Base-by-base conservation (phyloP, 768 basidiomycete genomes). In the Rhodotorula kratochvilovae region DNA sequence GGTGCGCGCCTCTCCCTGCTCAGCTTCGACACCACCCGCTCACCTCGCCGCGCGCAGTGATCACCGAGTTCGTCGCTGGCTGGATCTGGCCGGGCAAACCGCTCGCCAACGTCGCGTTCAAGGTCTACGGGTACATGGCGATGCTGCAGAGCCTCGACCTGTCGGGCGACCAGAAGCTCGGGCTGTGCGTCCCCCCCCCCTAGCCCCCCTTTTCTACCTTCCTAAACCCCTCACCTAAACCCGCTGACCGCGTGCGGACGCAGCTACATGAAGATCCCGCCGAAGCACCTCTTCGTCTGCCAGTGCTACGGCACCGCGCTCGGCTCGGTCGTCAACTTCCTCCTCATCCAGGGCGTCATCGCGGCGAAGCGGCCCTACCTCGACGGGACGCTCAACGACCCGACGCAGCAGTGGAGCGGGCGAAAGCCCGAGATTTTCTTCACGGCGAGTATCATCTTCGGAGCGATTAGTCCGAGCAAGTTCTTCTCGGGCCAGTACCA, bases 401-500 rank as follows among this genome's bases (percentile, higher is more conserved):
- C 76, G 31, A 74, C 73, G 12, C 67, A 76, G 5, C 79, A 78
- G 62, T 79, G 76, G 75, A 71, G 62, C 1, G 79, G 78, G 2
- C 39, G 76, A 5, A 57, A 63, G 2, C 76, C 76, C 17, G 69
- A 74, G 66, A 73, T 73, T 61, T 66, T 74, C 66, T 66, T 67
- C 53, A 61, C 46, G 11, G 77, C 79, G 27, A 54, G 29, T 16
- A 65, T 69, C 25, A 70, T 76, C 36, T 74, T 65, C 29, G 76
- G 70, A 1, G 27, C 42, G 27, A 39, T 33, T 17, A 35, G 63
- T 70, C 74, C 60, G 1, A 59, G 45, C 45, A 45, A 53, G 21
- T 80, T 80, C 74, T 80, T 80, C 64, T 46, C 54, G 1, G 79
- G 77, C 29, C 72, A 78, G 59, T 80, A 80, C 65, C 42, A 56